Conservation (phyloP, 78 protist species). For the Neovahlkampfia damariscottae region DNA sequence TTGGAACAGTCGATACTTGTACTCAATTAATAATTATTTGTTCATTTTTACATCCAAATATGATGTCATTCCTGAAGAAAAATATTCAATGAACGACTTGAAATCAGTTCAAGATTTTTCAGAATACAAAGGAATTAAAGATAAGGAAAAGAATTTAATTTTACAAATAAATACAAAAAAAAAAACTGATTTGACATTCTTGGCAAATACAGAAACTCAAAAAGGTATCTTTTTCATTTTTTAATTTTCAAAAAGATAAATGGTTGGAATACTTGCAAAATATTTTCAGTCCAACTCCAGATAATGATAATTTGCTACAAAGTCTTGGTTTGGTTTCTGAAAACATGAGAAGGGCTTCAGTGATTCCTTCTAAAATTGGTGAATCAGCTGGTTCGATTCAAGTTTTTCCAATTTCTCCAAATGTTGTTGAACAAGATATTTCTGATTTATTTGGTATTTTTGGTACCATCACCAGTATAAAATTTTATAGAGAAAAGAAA, state of each 20-base stretch:
- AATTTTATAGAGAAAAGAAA: too few species aligned
- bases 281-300: background rate
- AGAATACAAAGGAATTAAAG: background rate
- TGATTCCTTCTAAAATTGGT: background rate
- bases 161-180: background rate
- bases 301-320: background rate
- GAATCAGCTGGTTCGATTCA: too few species aligned
- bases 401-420: too few species aligned
- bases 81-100: too few species aligned
- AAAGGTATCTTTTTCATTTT: background rate
- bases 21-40: background rate
- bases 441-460: too few species aligned
- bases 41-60: background rate
- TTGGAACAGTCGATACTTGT: background rate
- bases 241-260: background rate
- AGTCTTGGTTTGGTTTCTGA: too few species aligned
- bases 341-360: background rate
- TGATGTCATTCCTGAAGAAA: too few species aligned
- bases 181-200: background rate
- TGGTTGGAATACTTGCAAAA: background rate
- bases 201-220: background rate
- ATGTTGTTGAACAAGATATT: too few species aligned
- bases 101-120: background rate
- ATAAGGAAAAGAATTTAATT: background rate
- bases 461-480: too few species aligned